phyloP scores from a whole-genome alignment of 2,329 filamentous ascomycete species.

The Phyllosticta citriasiana region DNA sequence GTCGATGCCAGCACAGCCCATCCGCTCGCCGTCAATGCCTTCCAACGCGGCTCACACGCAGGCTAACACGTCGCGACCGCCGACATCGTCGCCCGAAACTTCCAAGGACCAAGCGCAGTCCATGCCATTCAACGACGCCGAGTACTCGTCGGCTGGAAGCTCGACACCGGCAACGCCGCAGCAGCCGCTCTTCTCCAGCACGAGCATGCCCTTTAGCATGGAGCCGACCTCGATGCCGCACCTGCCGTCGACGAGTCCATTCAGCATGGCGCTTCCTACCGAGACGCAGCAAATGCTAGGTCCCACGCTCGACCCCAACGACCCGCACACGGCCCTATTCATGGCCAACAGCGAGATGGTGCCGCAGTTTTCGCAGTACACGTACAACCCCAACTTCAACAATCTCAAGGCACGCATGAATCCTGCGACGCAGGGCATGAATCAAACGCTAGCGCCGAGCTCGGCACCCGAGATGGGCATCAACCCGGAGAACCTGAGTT shows the following conservation, averaged over 20 bases:
- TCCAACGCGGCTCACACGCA: conserved; percentile 12
- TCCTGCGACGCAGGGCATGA: conserved; percentile 25
- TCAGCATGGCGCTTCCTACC: conserved; percentile 41
- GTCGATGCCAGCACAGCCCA: conserved; percentile 32
- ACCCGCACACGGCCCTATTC: conserved; percentile 35
- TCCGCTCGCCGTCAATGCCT: conserved; percentile 14
- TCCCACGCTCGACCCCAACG: conserved; percentile 33
- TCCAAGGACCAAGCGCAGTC: neutral
- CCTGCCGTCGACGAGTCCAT: conserved; percentile 27
- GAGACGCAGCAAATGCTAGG: conserved; percentile 46
- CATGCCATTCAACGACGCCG: neutral
- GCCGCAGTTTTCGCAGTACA: conserved; percentile 33
- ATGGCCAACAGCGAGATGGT: conserved; percentile 36
- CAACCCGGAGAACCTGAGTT: conserved; percentile 15
- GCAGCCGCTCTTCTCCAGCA: conserved; percentile 12
- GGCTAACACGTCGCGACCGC: neutral
- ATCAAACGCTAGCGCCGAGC: conserved; percentile 30
- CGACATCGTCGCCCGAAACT: neutral
- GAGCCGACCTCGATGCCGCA: conserved; percentile 19
- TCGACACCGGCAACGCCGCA: conserved; percentile 13
- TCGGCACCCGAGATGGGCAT: conserved; percentile 16
- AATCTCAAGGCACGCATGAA: neutral
- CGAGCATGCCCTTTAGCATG: conserved; percentile 17
- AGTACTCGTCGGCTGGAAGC: neutral
- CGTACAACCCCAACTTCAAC: conserved; percentile 33